Evolutionary conservation across 768 basidiomycete species (phyloP).

Genomic region (Rhizopogon vinicolor): DNA sequence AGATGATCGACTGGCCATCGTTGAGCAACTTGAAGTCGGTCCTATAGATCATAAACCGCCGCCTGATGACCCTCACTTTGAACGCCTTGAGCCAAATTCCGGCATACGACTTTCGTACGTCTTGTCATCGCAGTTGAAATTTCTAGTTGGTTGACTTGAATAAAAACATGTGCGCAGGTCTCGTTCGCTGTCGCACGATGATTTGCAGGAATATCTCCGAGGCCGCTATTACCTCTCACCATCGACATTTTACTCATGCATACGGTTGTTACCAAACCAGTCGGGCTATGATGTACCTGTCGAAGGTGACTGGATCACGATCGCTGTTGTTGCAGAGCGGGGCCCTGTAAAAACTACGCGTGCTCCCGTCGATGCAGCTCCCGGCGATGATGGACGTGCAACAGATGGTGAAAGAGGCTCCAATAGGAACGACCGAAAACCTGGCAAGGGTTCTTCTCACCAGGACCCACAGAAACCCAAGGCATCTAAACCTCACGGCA

Average conservation of each 20-base stretch:
- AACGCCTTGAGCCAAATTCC: slow-evolving; percentile 85
- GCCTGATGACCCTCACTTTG: slow-evolving; percentile 71
- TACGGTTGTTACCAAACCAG: slow-evolving; percentile 72
- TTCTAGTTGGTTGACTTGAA: background rate
- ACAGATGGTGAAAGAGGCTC: slow-evolving; percentile 23
- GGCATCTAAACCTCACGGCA: slow-evolving; percentile 46
- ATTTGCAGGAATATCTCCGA: slow-evolving; percentile 73
- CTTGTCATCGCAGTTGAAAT: background rate
- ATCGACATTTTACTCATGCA: slow-evolving; percentile 81
- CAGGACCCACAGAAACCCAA: slow-evolving; percentile 23
- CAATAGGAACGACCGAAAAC: slow-evolving; percentile 3
- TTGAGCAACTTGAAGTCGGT: slow-evolving; percentile 76
- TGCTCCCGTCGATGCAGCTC: slow-evolving; percentile 53
- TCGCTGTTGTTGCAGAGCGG: slow-evolving; percentile 92
- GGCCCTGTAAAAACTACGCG: slow-evolving; percentile 71
- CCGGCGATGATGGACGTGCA: slow-evolving; percentile 37
- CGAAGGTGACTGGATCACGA: slow-evolving; percentile 90
- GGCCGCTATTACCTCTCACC: slow-evolving; percentile 88
- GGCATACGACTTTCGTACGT: slow-evolving; percentile 79
- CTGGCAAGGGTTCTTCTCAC: slow-evolving; percentile 7
- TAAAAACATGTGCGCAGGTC: slow-evolving; percentile 40
- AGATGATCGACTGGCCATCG: slow-evolving; percentile 63
- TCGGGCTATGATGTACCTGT: slow-evolving; percentile 90
- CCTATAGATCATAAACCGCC: slow-evolving; percentile 72
- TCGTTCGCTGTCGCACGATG: slow-evolving; percentile 67